A percentile compares a stretch with the other conserved stretches of the same genome.
phyloP scores from a whole-genome alignment of 2,329 filamentous ascomycete genomes.

The Zasmidium cellare region DNA sequence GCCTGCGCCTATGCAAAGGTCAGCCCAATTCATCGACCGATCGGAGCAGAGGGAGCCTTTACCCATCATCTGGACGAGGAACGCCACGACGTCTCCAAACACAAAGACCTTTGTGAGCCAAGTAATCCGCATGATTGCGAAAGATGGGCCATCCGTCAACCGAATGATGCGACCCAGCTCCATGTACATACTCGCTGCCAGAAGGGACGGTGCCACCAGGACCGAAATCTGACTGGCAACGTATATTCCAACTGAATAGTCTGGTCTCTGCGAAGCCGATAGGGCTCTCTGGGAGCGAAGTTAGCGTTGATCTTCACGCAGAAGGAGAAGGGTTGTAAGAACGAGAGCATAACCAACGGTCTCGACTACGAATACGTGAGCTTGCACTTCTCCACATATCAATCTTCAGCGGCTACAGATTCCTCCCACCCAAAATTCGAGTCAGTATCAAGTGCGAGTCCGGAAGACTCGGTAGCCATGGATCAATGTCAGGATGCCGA shows the following conservation, averaged over 20 bases:
- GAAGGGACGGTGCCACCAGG: conserved; percentile 46
- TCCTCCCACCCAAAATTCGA: too few species aligned
- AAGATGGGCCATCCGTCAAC: conserved; percentile 41
- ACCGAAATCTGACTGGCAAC: conserved; percentile 46
- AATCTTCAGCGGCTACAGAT: too few species aligned
- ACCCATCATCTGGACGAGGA: conserved; percentile 41
- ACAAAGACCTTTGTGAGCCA: conserved; percentile 53
- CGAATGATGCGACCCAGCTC: conserved; percentile 48
- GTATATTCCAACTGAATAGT: conserved; percentile 24
- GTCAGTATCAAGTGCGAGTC: too few species aligned
- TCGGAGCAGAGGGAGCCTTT: background rate
- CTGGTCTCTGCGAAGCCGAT: too few species aligned
- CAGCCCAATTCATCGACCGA: too few species aligned
- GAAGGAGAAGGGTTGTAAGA: too few species aligned
- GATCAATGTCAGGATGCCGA: background rate
- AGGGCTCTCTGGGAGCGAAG: too few species aligned
- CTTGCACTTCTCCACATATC: too few species aligned
- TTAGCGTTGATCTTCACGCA: too few species aligned
- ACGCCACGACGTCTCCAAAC: conserved; percentile 48
- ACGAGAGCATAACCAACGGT: too few species aligned
- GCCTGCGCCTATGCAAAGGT: background rate
- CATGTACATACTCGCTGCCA: conserved; percentile 54
- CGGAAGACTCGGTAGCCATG: too few species aligned
- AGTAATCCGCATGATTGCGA: conserved; percentile 41
- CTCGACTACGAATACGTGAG: too few species aligned